Evolutionary conservation across 1,284 basidiomycete genomes (phyloP).

Genomic region (Trametes versicolor): DNA sequence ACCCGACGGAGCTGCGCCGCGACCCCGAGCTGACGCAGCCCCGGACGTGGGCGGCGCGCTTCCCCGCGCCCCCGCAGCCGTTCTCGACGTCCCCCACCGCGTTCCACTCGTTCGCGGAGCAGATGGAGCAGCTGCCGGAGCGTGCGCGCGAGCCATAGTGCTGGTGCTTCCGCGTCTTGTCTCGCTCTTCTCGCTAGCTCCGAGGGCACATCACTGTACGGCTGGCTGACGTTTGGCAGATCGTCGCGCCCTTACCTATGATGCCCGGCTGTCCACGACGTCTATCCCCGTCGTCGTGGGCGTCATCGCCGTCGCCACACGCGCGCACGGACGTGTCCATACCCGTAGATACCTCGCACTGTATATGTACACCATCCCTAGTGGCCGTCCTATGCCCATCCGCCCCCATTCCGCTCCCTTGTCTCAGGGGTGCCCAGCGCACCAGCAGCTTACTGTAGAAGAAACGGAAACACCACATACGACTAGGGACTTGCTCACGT

Average conservation of each 20-base stretch:
- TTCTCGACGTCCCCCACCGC: slow-evolving; percentile 11
- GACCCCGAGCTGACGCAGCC: slow-evolving; percentile 24
- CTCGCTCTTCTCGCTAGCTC: neutral
- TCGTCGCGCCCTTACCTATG: neutral
- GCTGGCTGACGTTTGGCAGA: neutral
- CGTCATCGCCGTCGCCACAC: neutral
- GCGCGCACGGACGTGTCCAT: neutral
- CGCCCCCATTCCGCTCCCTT: neutral
- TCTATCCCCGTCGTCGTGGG: neutral
- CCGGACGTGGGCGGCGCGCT: slow-evolving; percentile 25
- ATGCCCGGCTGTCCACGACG: neutral
- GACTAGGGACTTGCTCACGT: neutral
- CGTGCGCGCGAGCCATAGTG: neutral
- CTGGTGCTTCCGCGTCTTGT: neutral
- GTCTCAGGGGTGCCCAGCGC: neutral
- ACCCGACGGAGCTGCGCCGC: slow-evolving; percentile 29
- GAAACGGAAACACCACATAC: neutral
- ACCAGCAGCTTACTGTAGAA: neutral
- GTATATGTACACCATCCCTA: neutral
- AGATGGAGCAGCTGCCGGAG: slow-evolving; percentile 3
- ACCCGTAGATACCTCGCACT: slow-evolving; percentile 1
- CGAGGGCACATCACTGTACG: neutral
- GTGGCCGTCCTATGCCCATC: neutral
- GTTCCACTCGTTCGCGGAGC: slow-evolving; percentile 10
- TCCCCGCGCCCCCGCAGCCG: slow-evolving; percentile 17